Evolutionary conservation across 202 grass and related monocot genomes (phyloP), one percentile per base, ranked within the genome.

Genomic region (Carex sylvatica): DNA sequence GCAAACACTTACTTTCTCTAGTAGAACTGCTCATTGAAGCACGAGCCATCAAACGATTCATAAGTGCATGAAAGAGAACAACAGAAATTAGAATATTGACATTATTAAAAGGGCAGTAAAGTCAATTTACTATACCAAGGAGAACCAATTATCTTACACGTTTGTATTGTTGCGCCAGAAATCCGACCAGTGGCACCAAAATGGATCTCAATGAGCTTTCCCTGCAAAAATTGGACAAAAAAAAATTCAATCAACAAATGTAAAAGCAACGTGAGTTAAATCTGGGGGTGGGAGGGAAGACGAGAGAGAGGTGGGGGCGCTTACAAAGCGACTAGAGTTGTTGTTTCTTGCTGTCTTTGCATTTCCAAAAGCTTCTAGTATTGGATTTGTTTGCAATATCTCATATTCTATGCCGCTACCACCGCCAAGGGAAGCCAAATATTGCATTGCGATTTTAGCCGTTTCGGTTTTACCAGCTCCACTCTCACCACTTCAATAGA

Each of bases 381-480:
- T 95, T 71, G 92, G 92, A 83, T 93, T 98, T 13, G 95, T 98
- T 71, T 98, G 95, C 77, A 98, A 80, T 75, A 98, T 98, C 81
- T 98, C 95, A 90, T 98, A 98, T 84, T 98, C 95, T 76, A 98
- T 95, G 16, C 95, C 95, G 74, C 87, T 90, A 75, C 95, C 95
- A 61, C 95, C 92, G 53, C 95, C 95, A 68, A 98, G 87, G 76
- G 92, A 83, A 84, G 95, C 92, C 80, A 98, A 91, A 88, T 98
- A 98, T 80, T 95, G 95, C 95, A 98, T 98, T 60, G 95, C 89
- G 55, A 95, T 98, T 85, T 98, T 98, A 70, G 95, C 95, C 1
- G 95, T 98, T 93, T 95, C 92, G 83, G 95, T 98, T 87, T 98
- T 98, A 79, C 95, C 95, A 87, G 95, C 92, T 87, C 95, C 95